Evolutionary conservation across 306 rosid genomes (phyloP).

Genomic region (Trifolium dubium): DNA sequence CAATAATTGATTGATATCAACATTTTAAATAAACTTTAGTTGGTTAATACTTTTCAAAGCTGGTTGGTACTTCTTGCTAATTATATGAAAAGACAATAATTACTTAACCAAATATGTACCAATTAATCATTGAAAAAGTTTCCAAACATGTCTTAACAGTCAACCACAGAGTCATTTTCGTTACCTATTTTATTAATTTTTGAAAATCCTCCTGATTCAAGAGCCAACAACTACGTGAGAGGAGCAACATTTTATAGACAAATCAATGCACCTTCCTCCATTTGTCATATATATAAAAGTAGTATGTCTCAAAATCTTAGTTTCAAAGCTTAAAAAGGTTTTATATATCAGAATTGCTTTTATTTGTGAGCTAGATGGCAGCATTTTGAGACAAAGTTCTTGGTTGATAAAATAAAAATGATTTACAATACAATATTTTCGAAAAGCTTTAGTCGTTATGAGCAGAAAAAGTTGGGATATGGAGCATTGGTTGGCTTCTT

Average conservation of each 20-base stretch:
- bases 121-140: slow-evolving; percentile 48
- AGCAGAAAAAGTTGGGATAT: slow-evolving; percentile 75
- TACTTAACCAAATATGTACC: slow-evolving; percentile 35
- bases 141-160: slow-evolving; percentile 48
- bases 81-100: slow-evolving; percentile 32
- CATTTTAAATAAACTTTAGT: slow-evolving; percentile 45
- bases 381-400: slow-evolving; percentile 41
- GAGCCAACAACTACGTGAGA: slow-evolving; percentile 69
- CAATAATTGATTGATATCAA: slow-evolving; percentile 34
- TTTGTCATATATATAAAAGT: slow-evolving; percentile 41
- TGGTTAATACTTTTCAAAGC: slow-evolving; percentile 57
- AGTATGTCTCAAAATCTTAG: slow-evolving; percentile 39
- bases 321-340: slow-evolving; percentile 29
- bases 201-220: slow-evolving; percentile 41
- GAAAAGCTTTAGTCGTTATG: slow-evolving; percentile 80
- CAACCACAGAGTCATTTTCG: slow-evolving; percentile 68
- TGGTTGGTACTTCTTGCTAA: slow-evolving; percentile 45
- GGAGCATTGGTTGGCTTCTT: slow-evolving; percentile 75
- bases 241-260: slow-evolving; percentile 48
- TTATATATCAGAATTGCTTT: slow-evolving; percentile 23
- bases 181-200: slow-evolving; percentile 41
- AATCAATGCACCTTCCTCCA: slow-evolving; percentile 47
- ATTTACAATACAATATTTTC: slow-evolving; percentile 68
- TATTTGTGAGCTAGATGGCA: slow-evolving; percentile 17
- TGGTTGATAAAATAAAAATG: slow-evolving; percentile 38